phyloP scores from a whole-genome alignment of 2,329 filamentous ascomycete genomes.

The Trichothecium sympodiale region DNA sequence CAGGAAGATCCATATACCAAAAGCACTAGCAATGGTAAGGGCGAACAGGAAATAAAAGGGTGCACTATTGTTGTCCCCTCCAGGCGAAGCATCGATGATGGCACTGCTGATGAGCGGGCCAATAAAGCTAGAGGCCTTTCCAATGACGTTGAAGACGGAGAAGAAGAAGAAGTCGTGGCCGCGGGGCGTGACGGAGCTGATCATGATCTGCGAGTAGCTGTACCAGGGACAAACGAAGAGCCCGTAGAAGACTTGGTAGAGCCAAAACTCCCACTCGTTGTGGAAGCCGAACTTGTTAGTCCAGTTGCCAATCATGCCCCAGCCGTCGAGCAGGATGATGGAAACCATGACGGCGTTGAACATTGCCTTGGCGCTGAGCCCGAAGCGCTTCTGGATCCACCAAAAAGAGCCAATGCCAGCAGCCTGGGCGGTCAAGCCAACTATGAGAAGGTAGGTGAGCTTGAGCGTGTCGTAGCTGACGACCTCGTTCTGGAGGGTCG shows the following conservation, averaged over 20 bases:
- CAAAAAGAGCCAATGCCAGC: constrained; percentile 53
- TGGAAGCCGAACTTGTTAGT: constrained; percentile 32
- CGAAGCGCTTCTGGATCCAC: constrained; percentile 47
- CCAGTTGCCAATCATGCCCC: constrained; percentile 37
- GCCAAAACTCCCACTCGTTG: constrained; percentile 33
- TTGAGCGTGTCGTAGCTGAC: constrained; percentile 55
- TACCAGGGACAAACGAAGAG: constrained; percentile 61
- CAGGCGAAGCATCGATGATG: constrained; percentile 52
- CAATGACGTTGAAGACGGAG: constrained; percentile 56
- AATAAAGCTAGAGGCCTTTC: constrained; percentile 58
- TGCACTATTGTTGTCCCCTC: constrained; percentile 42
- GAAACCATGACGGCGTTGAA: constrained; percentile 52
- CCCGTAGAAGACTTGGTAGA: constrained; percentile 46
- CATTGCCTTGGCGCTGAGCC: constrained; percentile 55
- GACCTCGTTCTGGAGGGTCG: constrained; percentile 52
- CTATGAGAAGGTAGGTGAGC: constrained; percentile 54
- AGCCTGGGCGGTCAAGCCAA: constrained; percentile 52
- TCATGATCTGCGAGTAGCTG: constrained; percentile 61
- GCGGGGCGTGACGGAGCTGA: constrained; percentile 55
- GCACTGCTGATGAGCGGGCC: constrained; percentile 58
- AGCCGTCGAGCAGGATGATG: constrained; percentile 46
- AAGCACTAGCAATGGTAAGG: constrained; percentile 43
- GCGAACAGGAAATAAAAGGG: constrained; percentile 58
- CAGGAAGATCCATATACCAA: constrained; percentile 40
- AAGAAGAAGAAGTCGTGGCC: constrained; percentile 64